Percentiles rank a stretch among this genome's conserved stretches.
Evolutionary conservation across 1,284 basidiomycete species (phyloP).

Genomic region (Cutaneotrichosporon cavernicola): DNA sequence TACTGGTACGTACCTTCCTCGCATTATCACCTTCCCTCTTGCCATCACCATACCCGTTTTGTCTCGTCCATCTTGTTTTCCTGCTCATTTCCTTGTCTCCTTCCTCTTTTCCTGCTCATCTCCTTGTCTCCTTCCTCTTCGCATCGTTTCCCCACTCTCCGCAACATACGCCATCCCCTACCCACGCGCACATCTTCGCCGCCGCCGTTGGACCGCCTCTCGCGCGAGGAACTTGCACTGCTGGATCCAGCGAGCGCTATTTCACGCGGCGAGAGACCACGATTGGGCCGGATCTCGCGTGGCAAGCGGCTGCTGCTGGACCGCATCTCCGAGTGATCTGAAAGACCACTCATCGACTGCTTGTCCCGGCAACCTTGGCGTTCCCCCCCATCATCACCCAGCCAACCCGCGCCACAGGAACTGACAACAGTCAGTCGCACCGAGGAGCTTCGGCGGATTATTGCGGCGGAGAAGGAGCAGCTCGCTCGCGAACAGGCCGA

Average conservation of each 20-base stretch:
- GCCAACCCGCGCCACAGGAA: background rate
- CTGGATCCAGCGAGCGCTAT: too few species aligned
- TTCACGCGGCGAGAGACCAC: too few species aligned
- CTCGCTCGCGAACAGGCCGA: constrained; percentile 31
- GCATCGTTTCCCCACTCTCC: background rate
- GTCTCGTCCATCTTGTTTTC: background rate
- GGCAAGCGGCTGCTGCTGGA: background rate
- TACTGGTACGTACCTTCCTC: constrained; percentile 34
- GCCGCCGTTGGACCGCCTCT: too few species aligned
- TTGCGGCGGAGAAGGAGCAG: constrained; percentile 39
- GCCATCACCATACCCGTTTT: background rate
- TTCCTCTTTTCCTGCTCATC: background rate
- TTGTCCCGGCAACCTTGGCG: background rate
- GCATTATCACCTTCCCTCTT: background rate
- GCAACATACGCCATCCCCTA: background rate
- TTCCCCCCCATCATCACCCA: background rate
- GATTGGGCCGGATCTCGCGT: too few species aligned
- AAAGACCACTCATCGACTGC: background rate
- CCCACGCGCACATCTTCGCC: background rate
- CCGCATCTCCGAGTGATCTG: background rate
- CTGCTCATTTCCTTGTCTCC: background rate
- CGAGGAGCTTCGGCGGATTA: constrained; percentile 27
- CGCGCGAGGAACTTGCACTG: too few species aligned
- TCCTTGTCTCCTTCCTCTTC: background rate
- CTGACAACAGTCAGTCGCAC: constrained; percentile 25